Evolutionary conservation across 495 filamentous ascomycete genomes (phyloP).

Genomic region (Beverwykella pulmonaria): DNA sequence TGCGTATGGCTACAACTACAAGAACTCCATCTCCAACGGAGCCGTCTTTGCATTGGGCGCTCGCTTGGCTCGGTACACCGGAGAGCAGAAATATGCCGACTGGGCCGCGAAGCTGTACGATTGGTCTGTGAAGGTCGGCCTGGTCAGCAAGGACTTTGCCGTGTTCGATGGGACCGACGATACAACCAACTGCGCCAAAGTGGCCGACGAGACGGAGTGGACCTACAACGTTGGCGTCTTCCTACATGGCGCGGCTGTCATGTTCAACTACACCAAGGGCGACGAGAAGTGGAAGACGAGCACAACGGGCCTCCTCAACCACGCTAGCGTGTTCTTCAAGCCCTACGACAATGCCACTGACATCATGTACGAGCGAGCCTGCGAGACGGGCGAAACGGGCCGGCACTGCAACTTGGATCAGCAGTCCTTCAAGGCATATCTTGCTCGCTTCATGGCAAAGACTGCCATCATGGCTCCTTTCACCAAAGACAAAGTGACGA

Average conservation of each 20-base stretch:
- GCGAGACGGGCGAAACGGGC: constrained; percentile 42
- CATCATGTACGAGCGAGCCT: constrained; percentile 50
- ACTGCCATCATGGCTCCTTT: constrained; percentile 48
- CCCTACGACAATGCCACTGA: constrained; percentile 45
- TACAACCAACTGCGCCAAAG: constrained; percentile 39
- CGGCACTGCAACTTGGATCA: constrained; percentile 49
- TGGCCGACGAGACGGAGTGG: constrained; percentile 56
- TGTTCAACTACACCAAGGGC: constrained; percentile 65
- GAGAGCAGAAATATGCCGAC: constrained; percentile 60
- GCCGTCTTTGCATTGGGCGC: constrained; percentile 70
- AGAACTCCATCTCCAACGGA: constrained; percentile 71
- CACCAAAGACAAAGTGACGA: constrained; percentile 41
- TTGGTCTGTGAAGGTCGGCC: constrained; percentile 40
- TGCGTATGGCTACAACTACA: constrained; percentile 60
- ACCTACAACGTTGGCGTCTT: constrained; percentile 67
- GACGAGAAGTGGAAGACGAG: constrained; percentile 39
- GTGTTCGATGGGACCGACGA: constrained; percentile 47
- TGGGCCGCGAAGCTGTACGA: constrained; percentile 46
- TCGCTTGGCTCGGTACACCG: constrained; percentile 67
- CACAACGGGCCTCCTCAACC: constrained; percentile 41
- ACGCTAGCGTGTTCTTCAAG: constrained; percentile 42
- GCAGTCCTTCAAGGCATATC: constrained; percentile 52
- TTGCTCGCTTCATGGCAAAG: constrained; percentile 50
- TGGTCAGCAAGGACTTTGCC: constrained; percentile 42
- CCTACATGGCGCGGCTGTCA: constrained; percentile 66